Base-by-base conservation (phyloP, 1,284 basidiomycete species). In the Sporisorium reilianum region DNA sequence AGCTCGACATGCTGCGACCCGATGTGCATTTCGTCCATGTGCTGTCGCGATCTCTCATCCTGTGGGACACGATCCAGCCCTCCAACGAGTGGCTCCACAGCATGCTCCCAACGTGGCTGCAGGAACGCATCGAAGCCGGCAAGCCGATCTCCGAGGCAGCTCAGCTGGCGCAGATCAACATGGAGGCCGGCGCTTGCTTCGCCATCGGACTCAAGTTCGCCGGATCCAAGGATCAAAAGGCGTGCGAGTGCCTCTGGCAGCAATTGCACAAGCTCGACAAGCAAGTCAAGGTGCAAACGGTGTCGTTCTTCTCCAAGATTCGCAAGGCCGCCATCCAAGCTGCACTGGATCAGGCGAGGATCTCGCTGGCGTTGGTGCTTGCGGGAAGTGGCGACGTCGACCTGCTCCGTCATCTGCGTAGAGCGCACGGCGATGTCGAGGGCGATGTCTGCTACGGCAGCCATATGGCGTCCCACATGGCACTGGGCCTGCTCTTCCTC, bases 371-470 rank as follows among this genome's bases (percentile, higher is more conserved):
- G 74, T 92, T 96, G 88, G 91, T 98, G 53, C 94, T 98, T 92
- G 93, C 95, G 0, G 97, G 97, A 3, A 97, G 94, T 0, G 97
- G 97, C 12, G 94, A 99, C 84, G 90, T 98, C 46, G 92, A 92
- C 54, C 91, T 93, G 68, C 87, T 99, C 26, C 90, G 94, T 30
- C 89, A 94, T n/a, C 88, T 98, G 14, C 90, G 97, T 25, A 90
- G 93, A 80, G 91, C 92, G 4, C 97, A 95, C 81, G 95, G 94
- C n/a, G 91, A 93, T 87, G 91, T 92, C 80, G 91, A 74, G 10
- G 48, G 64, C 30, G 61, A 70, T 18, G 59, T 34, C 3, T 56
- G 91, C 64, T 99, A 97, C 80, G 95, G 95, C 1, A 90, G 91
- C 14, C 94, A 98, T 81, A 91, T 94, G 84, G 92, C 95, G 11